phyloP scores from a whole-genome alignment of 1,284 basidiomycete species.

The Bondarzewia mesenterica region DNA sequence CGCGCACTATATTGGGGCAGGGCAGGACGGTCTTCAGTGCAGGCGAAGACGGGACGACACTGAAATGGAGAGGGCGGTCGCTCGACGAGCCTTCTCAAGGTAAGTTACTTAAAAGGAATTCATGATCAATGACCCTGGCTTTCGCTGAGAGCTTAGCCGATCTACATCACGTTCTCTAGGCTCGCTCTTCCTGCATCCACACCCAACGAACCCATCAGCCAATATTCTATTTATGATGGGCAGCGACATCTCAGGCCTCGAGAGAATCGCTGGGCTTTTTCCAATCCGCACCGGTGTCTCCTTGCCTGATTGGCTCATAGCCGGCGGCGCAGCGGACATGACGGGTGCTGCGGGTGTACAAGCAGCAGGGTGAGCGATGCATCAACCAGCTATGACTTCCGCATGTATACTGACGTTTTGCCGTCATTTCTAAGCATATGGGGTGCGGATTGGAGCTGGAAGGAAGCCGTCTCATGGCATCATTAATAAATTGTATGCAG shows the following conservation, averaged over 20 bases:
- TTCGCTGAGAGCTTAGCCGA: background rate
- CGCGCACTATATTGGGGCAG: slow-evolving; percentile 14
- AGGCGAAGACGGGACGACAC: slow-evolving; percentile 8
- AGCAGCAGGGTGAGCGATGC: slow-evolving; percentile 52
- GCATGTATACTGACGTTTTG: background rate
- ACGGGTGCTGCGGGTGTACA: slow-evolving; percentile 64
- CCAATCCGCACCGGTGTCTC: slow-evolving; percentile 74
- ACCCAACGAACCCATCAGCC: slow-evolving; percentile 34
- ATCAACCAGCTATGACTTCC: slow-evolving; percentile 1
- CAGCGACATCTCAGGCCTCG: slow-evolving; percentile 48
- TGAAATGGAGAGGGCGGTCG: slow-evolving; percentile 14
- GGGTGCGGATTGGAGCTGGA: slow-evolving; percentile 47
- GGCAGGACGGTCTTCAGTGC: slow-evolving; percentile 24
- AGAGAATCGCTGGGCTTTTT: slow-evolving; percentile 61
- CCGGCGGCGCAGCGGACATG: slow-evolving; percentile 40
- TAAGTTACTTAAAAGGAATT: slow-evolving; percentile 7
- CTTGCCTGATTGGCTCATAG: slow-evolving; percentile 69
- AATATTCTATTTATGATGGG: slow-evolving; percentile 54
- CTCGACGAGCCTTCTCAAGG: slow-evolving; percentile 23
- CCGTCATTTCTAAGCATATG: slow-evolving; percentile 28
- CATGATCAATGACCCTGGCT: background rate
- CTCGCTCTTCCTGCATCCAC: slow-evolving; percentile 64
- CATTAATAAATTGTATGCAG: slow-evolving; percentile 28
- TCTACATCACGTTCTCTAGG: slow-evolving; percentile 25
- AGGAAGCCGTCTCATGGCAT: slow-evolving; percentile 41